phyloP scores from a whole-genome alignment of 2,329 filamentous ascomycete genomes.

The Rosellinia necatrix region DNA sequence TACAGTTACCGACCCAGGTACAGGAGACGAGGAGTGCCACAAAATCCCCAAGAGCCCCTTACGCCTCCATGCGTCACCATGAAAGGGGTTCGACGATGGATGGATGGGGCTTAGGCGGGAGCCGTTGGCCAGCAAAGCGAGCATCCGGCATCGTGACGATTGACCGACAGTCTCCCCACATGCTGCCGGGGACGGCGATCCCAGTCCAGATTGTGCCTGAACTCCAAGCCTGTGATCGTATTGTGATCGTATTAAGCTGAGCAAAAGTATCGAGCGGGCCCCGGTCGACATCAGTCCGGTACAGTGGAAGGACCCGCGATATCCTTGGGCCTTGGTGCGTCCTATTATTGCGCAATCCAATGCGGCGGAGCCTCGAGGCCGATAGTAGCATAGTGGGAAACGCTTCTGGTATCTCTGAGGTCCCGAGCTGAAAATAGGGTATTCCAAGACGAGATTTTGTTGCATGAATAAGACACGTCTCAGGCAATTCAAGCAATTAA shows the following conservation, averaged over 20 bases:
- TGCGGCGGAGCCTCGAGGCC: slow-evolving; percentile 39
- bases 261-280: slow-evolving; percentile 16
- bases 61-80: slow-evolving; percentile 15
- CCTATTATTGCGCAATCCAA: slow-evolving; percentile 48
- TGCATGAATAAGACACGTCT: slow-evolving; percentile 54
- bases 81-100: slow-evolving; percentile 6
- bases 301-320: slow-evolving; percentile 29
- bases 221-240: slow-evolving; percentile 6
- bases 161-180: slow-evolving; percentile 1
- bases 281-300: slow-evolving; percentile 13
- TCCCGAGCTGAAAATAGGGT: slow-evolving; percentile 33
- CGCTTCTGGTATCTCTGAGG: slow-evolving; percentile 13
- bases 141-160: slow-evolving; percentile 14
- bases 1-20: slow-evolving; percentile 11
- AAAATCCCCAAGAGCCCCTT: slow-evolving; percentile 11
- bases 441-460: slow-evolving; percentile 40
- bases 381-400: slow-evolving; percentile 30
- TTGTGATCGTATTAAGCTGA: no score
- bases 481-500: slow-evolving; percentile 53
- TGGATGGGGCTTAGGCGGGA: slow-evolving; percentile 12
- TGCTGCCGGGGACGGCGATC: slow-evolving; percentile 27
- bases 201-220: slow-evolving; percentile 16
- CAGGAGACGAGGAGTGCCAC: slow-evolving; percentile 12
- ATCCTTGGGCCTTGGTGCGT: slow-evolving; percentile 28
- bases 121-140: slow-evolving; percentile 7